phyloP scores from a whole-genome alignment of 192 early-diverging fungal genomes.

The Coemansia sp. region DNA sequence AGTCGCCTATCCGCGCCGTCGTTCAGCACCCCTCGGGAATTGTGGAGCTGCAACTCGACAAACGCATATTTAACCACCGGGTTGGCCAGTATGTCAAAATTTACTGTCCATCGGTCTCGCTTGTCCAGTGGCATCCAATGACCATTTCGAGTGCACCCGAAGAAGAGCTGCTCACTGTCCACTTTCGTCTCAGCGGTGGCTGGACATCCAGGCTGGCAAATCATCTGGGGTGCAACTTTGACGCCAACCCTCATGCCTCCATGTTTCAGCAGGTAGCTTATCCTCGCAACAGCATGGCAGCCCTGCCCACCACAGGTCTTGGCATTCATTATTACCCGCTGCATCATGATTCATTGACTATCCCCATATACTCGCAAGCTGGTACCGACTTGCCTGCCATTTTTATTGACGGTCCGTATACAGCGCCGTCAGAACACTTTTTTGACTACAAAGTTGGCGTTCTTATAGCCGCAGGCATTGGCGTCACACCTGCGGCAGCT shows the following conservation, averaged over 20 bases:
- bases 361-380: conserved; percentile 24
- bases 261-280: conserved; percentile 6
- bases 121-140: conserved; percentile 77
- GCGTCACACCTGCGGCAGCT: conserved; percentile 75
- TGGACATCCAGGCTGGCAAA: conserved; percentile 66
- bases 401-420: conserved; percentile 73
- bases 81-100: conserved; percentile 79
- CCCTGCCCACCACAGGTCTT: neutral
- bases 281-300: neutral
- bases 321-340: conserved; percentile 37
- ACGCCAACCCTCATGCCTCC: conserved; percentile 18
- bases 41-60: conserved; percentile 70
- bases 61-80: conserved; percentile 49
- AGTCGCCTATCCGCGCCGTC: conserved; percentile 62
- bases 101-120: conserved; percentile 67
- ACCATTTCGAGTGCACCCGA: conserved; percentile 75
- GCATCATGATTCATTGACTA: conserved; percentile 26
- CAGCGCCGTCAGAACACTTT: conserved; percentile 68
- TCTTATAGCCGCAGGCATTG: conserved; percentile 77
- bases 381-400: conserved; percentile 53
- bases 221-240: conserved; percentile 64
- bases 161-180: conserved; percentile 71
- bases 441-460: conserved; percentile 72
- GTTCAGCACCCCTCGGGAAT: conserved; percentile 73
- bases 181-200: conserved; percentile 74